Evolutionary conservation across 1,284 basidiomycete genomes (phyloP), one percentile per base, ranked within the genome.

Genomic region (Puccinia polysora): DNA sequence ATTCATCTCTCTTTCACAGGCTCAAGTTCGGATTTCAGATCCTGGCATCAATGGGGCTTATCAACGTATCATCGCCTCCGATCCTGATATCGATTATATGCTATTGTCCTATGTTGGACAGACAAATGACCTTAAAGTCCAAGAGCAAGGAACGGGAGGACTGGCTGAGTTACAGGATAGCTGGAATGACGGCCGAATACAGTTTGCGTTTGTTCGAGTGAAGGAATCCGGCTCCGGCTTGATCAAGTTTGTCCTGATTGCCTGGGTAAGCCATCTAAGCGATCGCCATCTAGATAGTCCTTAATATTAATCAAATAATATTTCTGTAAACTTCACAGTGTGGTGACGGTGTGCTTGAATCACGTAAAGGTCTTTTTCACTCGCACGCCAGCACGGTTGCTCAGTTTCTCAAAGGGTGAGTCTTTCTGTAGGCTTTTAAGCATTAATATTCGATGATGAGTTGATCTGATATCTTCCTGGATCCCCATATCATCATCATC

Each of bases 331-430:
- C 34, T 32, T 50, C 20, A 55, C 67, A 76, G 92, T 93, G 91
- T 77, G 94, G 95, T 64, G 93, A 96, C 77, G 94, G 95, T 76
- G 95, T 97, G 0, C 94, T 94, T 18, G 92, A 89, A 80, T 85
- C 84, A 38, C 88, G 89, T 80, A 97, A 97, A 81, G 95, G 94
- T 15, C 84, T 97, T 32, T 97, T 97, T 82, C 88, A 84, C 78
- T 88, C 87, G 6, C 93, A 97, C 80, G 87, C 91, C 18, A 85
- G 85, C 63, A 85, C 90, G 1, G 90, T 97, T 3, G 86, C 89
- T 62, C 86, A 84, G 75, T 94, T 89, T 80, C 83, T 97, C 50
- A 87, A 87, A 47, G 89, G 89, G 69, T 81, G 76, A 69, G 75
- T 47, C 7, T 20, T 28, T 55, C 40, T n/a, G 10, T 45, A 45